These are phyloP conservation scores for Geotrichum siamense DNA, from an alignment of 1,139 yeast genomes.

Conservation along the genomic window DNA sequence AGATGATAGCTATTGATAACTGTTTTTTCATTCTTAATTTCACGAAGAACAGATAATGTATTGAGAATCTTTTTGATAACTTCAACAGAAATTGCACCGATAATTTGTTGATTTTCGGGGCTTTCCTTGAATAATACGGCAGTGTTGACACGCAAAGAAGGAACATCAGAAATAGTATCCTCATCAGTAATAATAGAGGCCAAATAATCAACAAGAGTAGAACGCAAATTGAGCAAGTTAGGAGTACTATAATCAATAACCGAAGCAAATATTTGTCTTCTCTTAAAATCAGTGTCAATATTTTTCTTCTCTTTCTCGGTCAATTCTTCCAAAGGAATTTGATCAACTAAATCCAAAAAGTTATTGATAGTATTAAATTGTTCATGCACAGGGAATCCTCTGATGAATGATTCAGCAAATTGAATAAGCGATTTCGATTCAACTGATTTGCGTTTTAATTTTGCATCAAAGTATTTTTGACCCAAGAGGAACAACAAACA, in stretches of 20 bases:
- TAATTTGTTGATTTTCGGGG: constrained; percentile 17
- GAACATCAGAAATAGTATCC: constrained; percentile 27
- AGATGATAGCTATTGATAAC: constrained; percentile 30
- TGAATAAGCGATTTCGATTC: constrained; percentile 64
- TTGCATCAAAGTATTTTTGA: constrained; percentile 58
- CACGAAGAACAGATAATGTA: constrained; percentile 12
- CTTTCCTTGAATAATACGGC: constrained; percentile 18
- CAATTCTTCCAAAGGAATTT: constrained; percentile 26
- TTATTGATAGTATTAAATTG: constrained; percentile 56
- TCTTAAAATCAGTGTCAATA: constrained; percentile 33
- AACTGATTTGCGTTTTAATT: constrained; percentile 48
- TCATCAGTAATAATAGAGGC: constrained; percentile 28
- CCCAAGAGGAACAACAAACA: constrained; percentile 72
- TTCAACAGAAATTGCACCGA: constrained; percentile 20
- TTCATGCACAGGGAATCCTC: constrained; percentile 58
- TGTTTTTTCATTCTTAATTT: constrained; percentile 4
- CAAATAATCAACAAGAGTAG: constrained; percentile 45
- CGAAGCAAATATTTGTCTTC: constrained; percentile 60
- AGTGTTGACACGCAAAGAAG: constrained; percentile 28
- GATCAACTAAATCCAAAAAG: constrained; percentile 39
- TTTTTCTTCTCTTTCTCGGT: constrained; percentile 35
- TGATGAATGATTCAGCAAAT: constrained; percentile 62
- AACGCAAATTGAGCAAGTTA: constrained; percentile 44
- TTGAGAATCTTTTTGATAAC: constrained; percentile 22
- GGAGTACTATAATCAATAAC: constrained; percentile 47